Evolutionary conservation across 768 basidiomycete species (phyloP).

Genomic region (Psilocybe sp.): DNA sequence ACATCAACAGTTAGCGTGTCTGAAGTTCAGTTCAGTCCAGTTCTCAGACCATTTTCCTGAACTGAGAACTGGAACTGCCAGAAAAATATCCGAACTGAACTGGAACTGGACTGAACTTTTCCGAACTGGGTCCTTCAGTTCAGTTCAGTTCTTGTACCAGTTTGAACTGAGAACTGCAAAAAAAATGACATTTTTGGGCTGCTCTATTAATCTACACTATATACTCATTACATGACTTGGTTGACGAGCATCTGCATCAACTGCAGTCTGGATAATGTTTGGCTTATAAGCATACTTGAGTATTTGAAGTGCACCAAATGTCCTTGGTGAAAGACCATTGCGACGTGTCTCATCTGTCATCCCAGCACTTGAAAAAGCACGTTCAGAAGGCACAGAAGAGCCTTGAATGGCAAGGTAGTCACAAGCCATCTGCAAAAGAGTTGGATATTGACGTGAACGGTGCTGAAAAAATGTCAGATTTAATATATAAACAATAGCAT

Average conservation of each 20-base stretch:
- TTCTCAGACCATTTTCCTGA: conserved; percentile 5
- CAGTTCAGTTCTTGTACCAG: conserved; percentile 13
- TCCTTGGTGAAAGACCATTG: conserved; percentile 8
- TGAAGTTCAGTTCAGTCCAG: no score
- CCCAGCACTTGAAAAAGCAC: conserved; percentile 22
- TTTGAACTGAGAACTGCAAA: conserved; percentile 10
- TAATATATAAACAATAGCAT: not conserved
- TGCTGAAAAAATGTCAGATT: conserved; percentile 6
- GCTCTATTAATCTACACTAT: not conserved
- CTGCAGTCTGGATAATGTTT: conserved; percentile 9
- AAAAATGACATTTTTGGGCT: not conserved
- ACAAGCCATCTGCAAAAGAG: conserved; percentile 9
- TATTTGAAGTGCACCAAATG: conserved; percentile 16
- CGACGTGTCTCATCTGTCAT: conserved; percentile 13
- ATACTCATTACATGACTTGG: conserved; percentile 2
- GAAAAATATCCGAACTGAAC: not conserved
- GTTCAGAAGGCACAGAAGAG: conserved; percentile 23
- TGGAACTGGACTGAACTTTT: conserved; percentile 15
- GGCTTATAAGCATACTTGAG: conserved; percentile 18
- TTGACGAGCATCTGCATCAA: conserved; percentile 8
- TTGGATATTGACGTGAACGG: conserved; percentile 12
- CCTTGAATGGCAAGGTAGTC: conserved; percentile 25
- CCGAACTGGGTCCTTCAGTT: conserved; percentile 14
- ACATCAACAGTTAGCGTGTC: no score
- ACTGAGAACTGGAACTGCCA: conserved; percentile 12